A percentile compares a stretch with the other conserved stretches of the same genome.
These are phyloP conservation scores for Eleusine coracana DNA, from an alignment of 176 grass and related monocot species.

Conservation along the genomic window DNA sequence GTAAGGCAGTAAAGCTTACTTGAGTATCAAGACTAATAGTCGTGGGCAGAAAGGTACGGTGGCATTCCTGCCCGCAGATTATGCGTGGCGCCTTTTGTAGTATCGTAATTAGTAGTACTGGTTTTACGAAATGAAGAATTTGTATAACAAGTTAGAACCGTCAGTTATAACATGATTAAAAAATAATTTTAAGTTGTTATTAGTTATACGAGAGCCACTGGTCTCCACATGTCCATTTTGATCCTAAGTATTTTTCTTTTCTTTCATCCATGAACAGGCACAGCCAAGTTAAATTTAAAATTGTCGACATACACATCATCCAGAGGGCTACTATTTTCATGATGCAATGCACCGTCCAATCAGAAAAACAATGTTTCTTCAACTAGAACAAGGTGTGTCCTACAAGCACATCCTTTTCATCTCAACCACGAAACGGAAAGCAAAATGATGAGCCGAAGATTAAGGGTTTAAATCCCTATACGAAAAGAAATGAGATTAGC, in stretches of 20 bases:
- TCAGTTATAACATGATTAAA: too few species aligned
- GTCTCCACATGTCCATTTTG: too few species aligned
- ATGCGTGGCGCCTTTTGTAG: not conserved
- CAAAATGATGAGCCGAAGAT: not conserved
- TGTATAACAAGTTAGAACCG: not conserved
- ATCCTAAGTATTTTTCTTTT: too few species aligned
- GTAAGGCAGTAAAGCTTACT: conserved; percentile 15
- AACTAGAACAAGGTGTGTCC: not conserved
- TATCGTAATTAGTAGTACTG: too few species aligned
- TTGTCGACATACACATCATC: not conserved
- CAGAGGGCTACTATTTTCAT: not conserved
- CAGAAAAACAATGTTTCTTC: not conserved
- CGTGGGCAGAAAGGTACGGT: conserved; percentile 2
- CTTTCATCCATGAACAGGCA: too few species aligned
- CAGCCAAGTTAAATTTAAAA: too few species aligned
- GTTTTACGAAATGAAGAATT: not conserved
- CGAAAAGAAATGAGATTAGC: not conserved
- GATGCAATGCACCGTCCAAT: not conserved
- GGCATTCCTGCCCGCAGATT: not conserved
- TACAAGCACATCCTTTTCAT: conserved; percentile 30
- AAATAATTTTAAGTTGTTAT: too few species aligned
- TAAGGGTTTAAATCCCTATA: not conserved
- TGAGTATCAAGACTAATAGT: conserved; percentile 27
- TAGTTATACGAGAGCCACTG: too few species aligned
- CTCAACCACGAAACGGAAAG: conserved; percentile 11